Base-by-base conservation (phyloP, 2,329 filamentous ascomycete species). In the Didymella segeticola region DNA sequence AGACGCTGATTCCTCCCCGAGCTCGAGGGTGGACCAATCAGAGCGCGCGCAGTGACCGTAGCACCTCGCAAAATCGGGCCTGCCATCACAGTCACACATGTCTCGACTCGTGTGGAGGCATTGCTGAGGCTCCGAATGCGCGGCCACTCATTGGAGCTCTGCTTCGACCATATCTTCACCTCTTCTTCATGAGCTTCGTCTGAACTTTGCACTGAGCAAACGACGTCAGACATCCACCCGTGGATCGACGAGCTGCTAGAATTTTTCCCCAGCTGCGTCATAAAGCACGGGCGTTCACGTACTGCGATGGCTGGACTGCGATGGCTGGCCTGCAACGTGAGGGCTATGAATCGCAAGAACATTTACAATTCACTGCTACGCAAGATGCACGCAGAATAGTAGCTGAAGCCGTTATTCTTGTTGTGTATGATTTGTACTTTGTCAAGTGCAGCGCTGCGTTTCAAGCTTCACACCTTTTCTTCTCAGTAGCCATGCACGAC, bases 1-100 rank as follows among this genome's bases (percentile, higher is more conserved):
- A 56, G 53, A 56, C 12, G 37, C 42, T n/a, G 3, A 41, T 47
- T 31, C 17, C 53, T 56, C 53, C 53, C 53, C 53, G 53, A 47
- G 5, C 5, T 5, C 5, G 25, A 5, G 5, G 25, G 5, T 26
- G 25, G 5, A 14, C 53, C 53, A 54, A 54, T 54, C 45, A 49
- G 27, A 29, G 15, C 8, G 19, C 17, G 19, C 9, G 12, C 23
- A 26, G 20, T 19, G 33, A 11, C 7, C 22, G 37, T 8, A 19
- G 3, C 14, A 9, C 12, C 4, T 17, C 26, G 23, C 5, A 45
- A 45, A 48, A 27, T 19, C 33, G 39, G 45, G 34, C 27, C 22
- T 17, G 22, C 22, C 51, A 36, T 49, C 51, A 54, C 45, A 54
- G 51, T 54, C 51, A 54, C 51, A 46, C 45, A 45, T 37, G 31